These are phyloP conservation scores for Eucalyptus guilfoylei DNA, from an alignment of 345 rosid species.

Conservation along the genomic window DNA sequence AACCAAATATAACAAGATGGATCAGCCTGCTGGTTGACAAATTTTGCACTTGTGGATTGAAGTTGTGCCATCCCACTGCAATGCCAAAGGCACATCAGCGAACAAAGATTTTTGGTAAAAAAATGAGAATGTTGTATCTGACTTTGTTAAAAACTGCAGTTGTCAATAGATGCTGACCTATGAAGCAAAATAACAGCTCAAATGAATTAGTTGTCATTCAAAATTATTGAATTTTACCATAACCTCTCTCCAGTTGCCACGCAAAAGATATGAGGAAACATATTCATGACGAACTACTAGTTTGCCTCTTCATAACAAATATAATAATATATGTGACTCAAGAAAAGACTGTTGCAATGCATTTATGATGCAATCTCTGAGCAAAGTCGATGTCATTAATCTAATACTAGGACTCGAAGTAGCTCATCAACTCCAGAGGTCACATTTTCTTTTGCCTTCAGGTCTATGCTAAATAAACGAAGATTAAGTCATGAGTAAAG, in stretches of 20 bases:
- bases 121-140: background rate
- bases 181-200: background rate
- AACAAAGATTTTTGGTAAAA: background rate
- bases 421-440: background rate
- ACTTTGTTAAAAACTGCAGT: background rate
- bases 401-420: background rate
- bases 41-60: constrained; percentile 43
- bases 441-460: background rate
- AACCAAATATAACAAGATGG: constrained; percentile 47
- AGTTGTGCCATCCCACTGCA: constrained; percentile 48
- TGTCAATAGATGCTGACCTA: background rate
- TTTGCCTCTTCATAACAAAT: background rate
- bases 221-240: background rate
- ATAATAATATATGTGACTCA: background rate
- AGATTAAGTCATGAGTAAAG: background rate
- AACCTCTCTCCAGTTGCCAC: background rate
- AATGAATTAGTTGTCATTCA: background rate
- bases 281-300: background rate
- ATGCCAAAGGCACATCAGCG: background rate
- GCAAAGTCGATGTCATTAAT: background rate
- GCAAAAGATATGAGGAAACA: background rate
- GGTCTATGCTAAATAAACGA: background rate
- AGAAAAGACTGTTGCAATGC: background rate
- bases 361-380: background rate
- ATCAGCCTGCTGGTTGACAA: constrained; percentile 28